A percentile compares a stretch with the other conserved stretches of the same genome.
Conservation (phyloP, 83 land plant species). For the Thuja plicata region DNA sequence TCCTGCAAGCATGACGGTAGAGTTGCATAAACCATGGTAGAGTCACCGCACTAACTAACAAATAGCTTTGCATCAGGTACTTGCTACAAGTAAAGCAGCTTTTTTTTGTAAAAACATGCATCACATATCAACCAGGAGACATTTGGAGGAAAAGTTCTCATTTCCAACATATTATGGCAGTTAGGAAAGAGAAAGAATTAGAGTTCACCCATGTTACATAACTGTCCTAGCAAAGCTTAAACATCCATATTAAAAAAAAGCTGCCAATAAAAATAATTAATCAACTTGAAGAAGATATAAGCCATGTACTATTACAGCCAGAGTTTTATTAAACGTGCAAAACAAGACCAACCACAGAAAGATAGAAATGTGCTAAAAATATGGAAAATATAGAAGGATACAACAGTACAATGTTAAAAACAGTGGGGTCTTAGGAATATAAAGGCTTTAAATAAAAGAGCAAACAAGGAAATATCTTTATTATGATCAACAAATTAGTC, state of each 20-base stretch:
- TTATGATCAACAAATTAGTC: not conserved
- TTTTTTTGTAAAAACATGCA: not conserved
- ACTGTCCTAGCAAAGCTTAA: not conserved
- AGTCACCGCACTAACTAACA: not conserved
- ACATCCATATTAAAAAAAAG: not conserved
- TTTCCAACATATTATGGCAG: not conserved
- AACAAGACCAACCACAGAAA: not conserved
- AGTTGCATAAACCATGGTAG: slow-evolving; percentile 5
- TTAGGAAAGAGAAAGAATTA: not conserved
- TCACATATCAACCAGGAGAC: not conserved
- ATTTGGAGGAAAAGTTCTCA: not conserved
- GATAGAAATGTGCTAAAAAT: not conserved
- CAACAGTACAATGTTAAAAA: not conserved
- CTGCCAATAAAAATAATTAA: not conserved
- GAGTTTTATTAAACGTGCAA: not conserved
- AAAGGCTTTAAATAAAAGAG: no score
- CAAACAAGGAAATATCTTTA: not conserved
- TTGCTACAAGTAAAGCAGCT: not conserved
- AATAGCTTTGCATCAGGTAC: not conserved
- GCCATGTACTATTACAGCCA: no score
- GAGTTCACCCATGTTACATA: not conserved
- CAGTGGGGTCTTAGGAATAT: no score
- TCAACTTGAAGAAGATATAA: not conserved
- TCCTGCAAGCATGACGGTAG: slow-evolving; percentile 9
- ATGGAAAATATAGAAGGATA: no score